A percentile compares a stretch with the other conserved stretches of the same genome.
These are phyloP conservation scores for Leptomonas pyrrhocoris DNA, from an alignment of 208 protist genomes.

Conservation along the genomic window DNA sequence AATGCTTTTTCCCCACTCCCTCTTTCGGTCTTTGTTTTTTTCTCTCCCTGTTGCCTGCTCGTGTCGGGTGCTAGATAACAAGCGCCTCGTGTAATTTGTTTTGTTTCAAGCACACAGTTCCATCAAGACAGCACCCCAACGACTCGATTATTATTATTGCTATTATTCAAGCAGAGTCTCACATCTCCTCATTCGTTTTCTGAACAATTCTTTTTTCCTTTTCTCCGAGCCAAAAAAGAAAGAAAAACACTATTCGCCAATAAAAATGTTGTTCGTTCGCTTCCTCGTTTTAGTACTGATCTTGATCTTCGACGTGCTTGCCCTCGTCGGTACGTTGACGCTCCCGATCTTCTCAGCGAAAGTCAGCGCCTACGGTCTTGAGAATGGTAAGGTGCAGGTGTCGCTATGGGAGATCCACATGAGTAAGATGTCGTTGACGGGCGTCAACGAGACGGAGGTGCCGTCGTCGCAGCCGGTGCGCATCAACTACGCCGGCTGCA, in stretches of 20 bases:
- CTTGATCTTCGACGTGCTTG: conserved; percentile 36
- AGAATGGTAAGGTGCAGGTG: conserved; percentile 37
- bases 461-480: conserved; percentile 31
- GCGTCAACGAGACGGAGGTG: conserved; percentile 17
- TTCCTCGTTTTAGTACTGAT: conserved; percentile 40
- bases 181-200: not conserved
- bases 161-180: no score
- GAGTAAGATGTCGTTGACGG: conserved; percentile 22
- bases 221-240: no score
- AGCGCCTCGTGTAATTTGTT: no score
- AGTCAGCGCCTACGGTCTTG: conserved; percentile 26
- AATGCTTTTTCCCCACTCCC: no score
- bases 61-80: no score
- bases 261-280: conserved; percentile 38
- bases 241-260: not conserved
- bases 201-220: no score
- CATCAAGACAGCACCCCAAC: no score
- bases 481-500: conserved; percentile 55
- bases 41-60: no score
- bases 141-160: no score
- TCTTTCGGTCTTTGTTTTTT: no score
- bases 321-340: conserved; percentile 45
- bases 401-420: conserved; percentile 42
- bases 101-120: no score
- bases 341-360: conserved; percentile 42